phyloP scores from a whole-genome alignment of 192 early-diverging fungal genomes.

The Rhizophagus sp. region DNA sequence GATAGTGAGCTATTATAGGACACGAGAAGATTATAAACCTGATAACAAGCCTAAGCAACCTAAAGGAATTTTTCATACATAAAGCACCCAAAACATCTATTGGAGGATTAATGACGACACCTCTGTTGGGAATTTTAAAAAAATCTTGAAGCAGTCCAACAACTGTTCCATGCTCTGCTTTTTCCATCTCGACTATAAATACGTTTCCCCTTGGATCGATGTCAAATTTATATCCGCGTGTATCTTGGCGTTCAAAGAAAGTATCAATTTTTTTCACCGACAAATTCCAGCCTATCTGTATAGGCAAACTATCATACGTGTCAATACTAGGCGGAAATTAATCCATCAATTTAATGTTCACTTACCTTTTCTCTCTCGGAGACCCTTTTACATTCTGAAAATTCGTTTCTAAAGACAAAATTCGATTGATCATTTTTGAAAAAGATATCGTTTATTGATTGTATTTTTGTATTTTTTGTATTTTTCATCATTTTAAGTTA shows the following conservation, averaged over 20 bases:
- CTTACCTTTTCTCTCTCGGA: slow-evolving; percentile 15
- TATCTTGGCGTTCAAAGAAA: slow-evolving; percentile 22
- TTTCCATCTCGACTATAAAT: neutral
- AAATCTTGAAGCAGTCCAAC: neutral
- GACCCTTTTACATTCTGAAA: slow-evolving; percentile 21
- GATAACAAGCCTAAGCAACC: slow-evolving; percentile 13
- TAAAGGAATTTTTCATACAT: slow-evolving; percentile 17
- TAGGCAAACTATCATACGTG: slow-evolving; percentile 27
- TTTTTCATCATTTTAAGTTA: too few species aligned
- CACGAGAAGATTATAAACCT: slow-evolving; percentile 8
- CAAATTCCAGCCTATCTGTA: slow-evolving; percentile 29
- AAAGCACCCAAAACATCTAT: neutral
- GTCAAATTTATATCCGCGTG: slow-evolving; percentile 25
- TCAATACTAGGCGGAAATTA: slow-evolving; percentile 11
- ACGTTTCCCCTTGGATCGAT: slow-evolving; percentile 15
- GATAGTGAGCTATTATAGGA: slow-evolving; percentile 14
- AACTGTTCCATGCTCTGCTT: neutral
- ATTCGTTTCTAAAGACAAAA: slow-evolving; percentile 7
- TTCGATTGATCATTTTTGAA: neutral
- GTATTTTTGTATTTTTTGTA: too few species aligned
- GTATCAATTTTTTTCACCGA: slow-evolving; percentile 6
- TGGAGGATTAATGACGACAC: neutral
- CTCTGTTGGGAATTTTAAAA: neutral
- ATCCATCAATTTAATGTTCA: slow-evolving; percentile 9
- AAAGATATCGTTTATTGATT: too few species aligned